These are phyloP conservation scores for Malassezia japonica DNA, from an alignment of 1,284 basidiomycete species.

Conservation along the genomic window DNA sequence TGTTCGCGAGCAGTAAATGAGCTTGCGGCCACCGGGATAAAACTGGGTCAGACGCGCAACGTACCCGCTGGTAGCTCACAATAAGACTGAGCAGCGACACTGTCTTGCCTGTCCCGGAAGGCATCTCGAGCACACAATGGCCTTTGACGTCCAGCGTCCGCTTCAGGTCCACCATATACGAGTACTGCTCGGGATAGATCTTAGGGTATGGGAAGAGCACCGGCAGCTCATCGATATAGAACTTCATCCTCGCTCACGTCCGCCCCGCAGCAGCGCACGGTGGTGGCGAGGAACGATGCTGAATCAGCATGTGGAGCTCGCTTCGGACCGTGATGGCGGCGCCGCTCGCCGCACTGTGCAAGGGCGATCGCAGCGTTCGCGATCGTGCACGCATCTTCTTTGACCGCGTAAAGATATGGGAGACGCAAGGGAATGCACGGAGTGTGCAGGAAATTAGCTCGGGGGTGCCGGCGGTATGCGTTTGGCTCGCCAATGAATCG, in stretches of 20 bases:
- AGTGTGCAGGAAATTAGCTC: conserved; percentile 7
- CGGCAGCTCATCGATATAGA: conserved; percentile 78
- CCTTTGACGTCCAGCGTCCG: conserved; percentile 82
- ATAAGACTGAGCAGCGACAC: conserved; percentile 92
- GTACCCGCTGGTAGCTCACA: conserved; percentile 90
- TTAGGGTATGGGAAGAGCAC: conserved; percentile 50
- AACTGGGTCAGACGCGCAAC: conserved; percentile 55
- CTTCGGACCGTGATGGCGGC: conserved; percentile 3
- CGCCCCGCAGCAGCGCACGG: neutral
- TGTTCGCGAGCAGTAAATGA: conserved; percentile 98
- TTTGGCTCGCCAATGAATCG: conserved; percentile 13
- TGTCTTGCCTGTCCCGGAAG: conserved; percentile 97
- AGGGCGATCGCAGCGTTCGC: conserved; percentile 11
- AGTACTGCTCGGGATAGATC: conserved; percentile 74
- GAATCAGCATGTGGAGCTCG: neutral
- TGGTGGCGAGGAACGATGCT: neutral
- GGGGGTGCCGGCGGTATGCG: conserved; percentile 9
- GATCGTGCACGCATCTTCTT: conserved; percentile 13
- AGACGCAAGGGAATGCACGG: conserved; percentile 15
- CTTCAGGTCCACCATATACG: conserved; percentile 98
- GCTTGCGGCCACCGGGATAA: conserved; percentile 80
- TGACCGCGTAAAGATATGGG: conserved; percentile 17
- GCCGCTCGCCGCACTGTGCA: conserved; percentile 9
- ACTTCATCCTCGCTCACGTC: conserved; percentile 63
- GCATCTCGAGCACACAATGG: conserved; percentile 98